Evolutionary conservation across 805 yeast genomes (phyloP).

Genomic region (Barnettozyma pratensis): DNA sequence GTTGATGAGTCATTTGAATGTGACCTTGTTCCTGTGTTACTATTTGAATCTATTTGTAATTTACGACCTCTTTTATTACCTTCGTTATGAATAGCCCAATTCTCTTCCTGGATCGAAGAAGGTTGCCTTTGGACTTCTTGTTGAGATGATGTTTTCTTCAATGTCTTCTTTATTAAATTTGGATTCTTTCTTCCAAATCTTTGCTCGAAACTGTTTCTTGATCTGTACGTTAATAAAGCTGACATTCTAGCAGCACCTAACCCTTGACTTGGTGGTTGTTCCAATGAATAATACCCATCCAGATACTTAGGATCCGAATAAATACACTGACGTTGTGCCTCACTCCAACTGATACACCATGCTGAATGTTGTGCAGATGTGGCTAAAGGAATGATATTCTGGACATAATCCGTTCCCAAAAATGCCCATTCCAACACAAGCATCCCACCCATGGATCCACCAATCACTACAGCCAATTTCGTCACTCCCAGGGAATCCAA

Average conservation of each 20-base stretch:
- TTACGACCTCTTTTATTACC: constrained; percentile 46
- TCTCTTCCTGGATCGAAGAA: constrained; percentile 55
- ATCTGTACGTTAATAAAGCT: constrained; percentile 87
- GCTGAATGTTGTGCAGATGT: constrained; percentile 94
- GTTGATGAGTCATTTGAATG: constrained; percentile 16
- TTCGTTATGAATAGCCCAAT: constrained; percentile 85
- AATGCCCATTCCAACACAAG: constrained; percentile 83
- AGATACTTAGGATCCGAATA: constrained; percentile 91
- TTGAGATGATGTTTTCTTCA: neutral
- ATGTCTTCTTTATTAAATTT: constrained; percentile 25
- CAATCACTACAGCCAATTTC: constrained; percentile 78
- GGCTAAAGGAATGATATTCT: constrained; percentile 74
- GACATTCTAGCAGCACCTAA: constrained; percentile 97
- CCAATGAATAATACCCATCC: constrained; percentile 78
- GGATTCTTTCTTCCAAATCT: constrained; percentile 86
- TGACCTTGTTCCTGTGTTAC: constrained; percentile 1
- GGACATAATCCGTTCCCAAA: constrained; percentile 62
- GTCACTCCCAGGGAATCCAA: constrained; percentile 78
- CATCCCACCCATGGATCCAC: constrained; percentile 99
- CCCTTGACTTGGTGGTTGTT: constrained; percentile 82
- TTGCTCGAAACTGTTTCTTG: constrained; percentile 85
- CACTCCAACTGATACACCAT: constrained; percentile 99
- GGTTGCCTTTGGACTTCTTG: constrained; percentile 30
- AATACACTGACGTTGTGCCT: constrained; percentile 94
- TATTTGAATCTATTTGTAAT: constrained; percentile 3